phyloP scores from a whole-genome alignment of 2,329 filamentous ascomycete genomes.

The Colletotrichum simmondsii region DNA sequence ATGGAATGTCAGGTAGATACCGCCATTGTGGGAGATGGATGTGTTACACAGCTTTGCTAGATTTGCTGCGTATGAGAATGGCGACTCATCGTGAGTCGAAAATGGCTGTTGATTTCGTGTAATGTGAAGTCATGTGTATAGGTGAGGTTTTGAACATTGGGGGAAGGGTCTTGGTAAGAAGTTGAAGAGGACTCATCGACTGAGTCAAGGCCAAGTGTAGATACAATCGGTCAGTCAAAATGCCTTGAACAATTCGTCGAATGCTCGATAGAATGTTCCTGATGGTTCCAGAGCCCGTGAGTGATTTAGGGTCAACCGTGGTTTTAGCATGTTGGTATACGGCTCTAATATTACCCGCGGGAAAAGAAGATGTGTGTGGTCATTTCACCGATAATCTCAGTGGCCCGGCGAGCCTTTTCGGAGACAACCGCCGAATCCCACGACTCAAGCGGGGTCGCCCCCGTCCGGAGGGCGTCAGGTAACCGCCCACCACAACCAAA shows the following conservation, averaged over 20 bases:
- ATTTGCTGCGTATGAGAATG: background rate
- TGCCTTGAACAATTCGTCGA: background rate
- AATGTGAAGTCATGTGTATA: background rate
- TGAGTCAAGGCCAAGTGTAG: background rate
- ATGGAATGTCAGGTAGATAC: background rate
- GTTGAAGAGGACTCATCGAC: background rate
- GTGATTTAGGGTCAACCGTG: background rate
- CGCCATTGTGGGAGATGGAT: background rate
- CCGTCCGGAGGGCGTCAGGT: conserved; percentile 21
- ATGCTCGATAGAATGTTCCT: background rate
- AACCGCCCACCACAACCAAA: background rate
- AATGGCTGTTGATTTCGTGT: background rate
- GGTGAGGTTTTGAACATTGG: too few species aligned
- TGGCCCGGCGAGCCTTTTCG: background rate
- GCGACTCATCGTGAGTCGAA: background rate
- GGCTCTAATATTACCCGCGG: background rate
- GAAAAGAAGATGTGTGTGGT: background rate
- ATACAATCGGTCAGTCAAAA: background rate
- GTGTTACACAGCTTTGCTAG: background rate
- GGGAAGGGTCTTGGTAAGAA: too few species aligned
- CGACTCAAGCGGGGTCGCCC: conserved; percentile 8
- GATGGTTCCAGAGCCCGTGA: background rate
- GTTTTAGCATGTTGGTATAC: background rate
- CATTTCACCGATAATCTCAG: background rate
- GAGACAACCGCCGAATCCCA: background rate